Conservation (phyloP, 2,329 filamentous ascomycete genomes). For the Diaporthe citrichinensis region DNA sequence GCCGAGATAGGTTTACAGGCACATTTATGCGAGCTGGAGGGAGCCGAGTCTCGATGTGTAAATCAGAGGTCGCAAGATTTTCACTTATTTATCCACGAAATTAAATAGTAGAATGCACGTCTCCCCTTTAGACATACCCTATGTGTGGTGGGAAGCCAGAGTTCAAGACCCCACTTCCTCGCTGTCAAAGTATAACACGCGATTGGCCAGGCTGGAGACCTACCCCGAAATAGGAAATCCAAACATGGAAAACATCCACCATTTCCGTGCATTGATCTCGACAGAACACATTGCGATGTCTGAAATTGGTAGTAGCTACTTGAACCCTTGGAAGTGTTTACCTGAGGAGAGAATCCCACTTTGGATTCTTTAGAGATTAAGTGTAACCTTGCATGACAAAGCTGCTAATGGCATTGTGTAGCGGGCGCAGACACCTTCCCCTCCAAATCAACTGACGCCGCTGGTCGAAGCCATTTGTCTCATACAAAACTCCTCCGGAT, state of each 20-base stretch:
- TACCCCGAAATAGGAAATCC: constrained; percentile 15
- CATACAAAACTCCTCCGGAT: background rate
- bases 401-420: background rate
- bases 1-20: background rate
- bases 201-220: constrained; percentile 18
- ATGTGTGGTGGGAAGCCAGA: no score
- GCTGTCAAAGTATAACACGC: constrained; percentile 15
- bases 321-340: background rate
- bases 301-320: background rate
- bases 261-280: background rate
- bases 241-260: background rate
- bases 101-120: background rate
- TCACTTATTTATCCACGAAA: background rate
- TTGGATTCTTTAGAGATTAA: background rate
- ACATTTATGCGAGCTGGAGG: background rate
- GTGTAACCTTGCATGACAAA: background rate
- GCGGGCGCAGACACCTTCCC: background rate
- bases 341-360: background rate
- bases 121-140: background rate
- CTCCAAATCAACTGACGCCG: background rate
- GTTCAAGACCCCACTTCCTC: constrained; percentile 9
- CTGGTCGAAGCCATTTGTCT: background rate
- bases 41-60: background rate
- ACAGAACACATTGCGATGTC: no score
- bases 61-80: background rate